A percentile compares a stretch with the other conserved stretches of the same genome.
phyloP scores from a whole-genome alignment of 257 asterid genomes.

The Ehretia macrophylla region DNA sequence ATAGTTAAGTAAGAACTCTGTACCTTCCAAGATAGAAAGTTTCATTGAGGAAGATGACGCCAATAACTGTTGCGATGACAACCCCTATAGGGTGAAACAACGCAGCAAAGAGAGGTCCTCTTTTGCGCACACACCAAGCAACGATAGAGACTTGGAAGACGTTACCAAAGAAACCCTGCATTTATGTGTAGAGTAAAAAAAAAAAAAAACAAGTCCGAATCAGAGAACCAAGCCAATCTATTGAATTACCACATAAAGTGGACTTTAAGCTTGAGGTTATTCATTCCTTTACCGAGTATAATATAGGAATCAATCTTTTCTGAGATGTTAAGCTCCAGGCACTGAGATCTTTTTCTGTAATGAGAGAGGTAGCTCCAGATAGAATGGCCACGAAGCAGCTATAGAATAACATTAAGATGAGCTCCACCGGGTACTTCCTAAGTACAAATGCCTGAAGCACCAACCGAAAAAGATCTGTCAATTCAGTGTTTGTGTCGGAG shows the following conservation, averaged over 20 bases:
- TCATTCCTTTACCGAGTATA: constrained; percentile 47
- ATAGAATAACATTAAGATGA: constrained; percentile 58
- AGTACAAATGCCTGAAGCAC: constrained; percentile 51
- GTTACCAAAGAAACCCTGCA: constrained; percentile 58
- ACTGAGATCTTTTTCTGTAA: constrained; percentile 31
- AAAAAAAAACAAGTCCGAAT: background rate
- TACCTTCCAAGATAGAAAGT: constrained; percentile 67
- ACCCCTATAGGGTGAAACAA: constrained; percentile 64
- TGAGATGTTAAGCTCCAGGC: constrained; percentile 49
- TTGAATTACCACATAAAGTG: background rate
- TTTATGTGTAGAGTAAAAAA: background rate
- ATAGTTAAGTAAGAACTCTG: background rate
- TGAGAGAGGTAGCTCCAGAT: constrained; percentile 41
- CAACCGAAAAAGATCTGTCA: background rate
- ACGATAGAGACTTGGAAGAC: constrained; percentile 48
- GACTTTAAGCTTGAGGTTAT: background rate
- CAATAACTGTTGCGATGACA: constrained; percentile 35
- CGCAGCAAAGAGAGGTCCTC: constrained; percentile 63
- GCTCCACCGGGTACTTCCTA: constrained; percentile 52
- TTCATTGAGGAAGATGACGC: constrained; percentile 52
- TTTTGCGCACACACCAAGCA: constrained; percentile 59
- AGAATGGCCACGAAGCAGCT: constrained; percentile 48
- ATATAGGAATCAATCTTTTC: constrained; percentile 43
- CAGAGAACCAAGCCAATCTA: background rate
- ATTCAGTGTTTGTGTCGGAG: background rate